Evolutionary conservation across 305 asterid species (phyloP).

Genomic region (Fraxinus ornus): DNA sequence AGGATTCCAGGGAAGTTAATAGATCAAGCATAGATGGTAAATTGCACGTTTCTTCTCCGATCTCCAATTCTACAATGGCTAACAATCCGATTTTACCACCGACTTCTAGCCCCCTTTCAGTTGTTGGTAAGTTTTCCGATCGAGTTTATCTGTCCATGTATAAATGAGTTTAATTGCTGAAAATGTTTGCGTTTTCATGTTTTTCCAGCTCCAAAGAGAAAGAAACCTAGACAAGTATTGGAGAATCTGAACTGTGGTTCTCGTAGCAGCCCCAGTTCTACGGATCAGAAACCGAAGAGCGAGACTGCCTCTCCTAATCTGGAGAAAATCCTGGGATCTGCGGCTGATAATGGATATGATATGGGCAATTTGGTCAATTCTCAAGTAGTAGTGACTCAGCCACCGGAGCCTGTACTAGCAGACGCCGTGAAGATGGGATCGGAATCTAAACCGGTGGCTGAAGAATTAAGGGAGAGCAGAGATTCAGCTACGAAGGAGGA

Average conservation of each 20-base stretch:
- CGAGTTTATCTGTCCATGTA: neutral
- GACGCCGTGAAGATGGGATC: slow-evolving; percentile 38
- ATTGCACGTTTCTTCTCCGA: slow-evolving; percentile 68
- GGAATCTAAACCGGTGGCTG: slow-evolving; percentile 41
- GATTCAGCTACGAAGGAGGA: slow-evolving; percentile 48
- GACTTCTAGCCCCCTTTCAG: slow-evolving; percentile 55
- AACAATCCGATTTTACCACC: slow-evolving; percentile 34
- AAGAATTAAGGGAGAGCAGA: slow-evolving; percentile 39
- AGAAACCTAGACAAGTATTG: slow-evolving; percentile 75
- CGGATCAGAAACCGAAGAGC: slow-evolving; percentile 56
- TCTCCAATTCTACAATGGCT: slow-evolving; percentile 52
- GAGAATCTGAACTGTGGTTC: slow-evolving; percentile 47
- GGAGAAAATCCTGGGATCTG: slow-evolving; percentile 55
- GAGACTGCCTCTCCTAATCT: slow-evolving; percentile 54
- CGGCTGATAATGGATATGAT: slow-evolving; percentile 48
- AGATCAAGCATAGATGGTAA: slow-evolving; percentile 56
- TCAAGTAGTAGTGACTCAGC: slow-evolving; percentile 23
- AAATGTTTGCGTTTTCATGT: neutral
- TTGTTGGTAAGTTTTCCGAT: slow-evolving; percentile 57
- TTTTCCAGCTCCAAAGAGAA: slow-evolving; percentile 42
- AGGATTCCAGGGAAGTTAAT: slow-evolving; percentile 62
- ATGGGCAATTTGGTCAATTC: slow-evolving; percentile 37
- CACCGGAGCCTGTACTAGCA: slow-evolving; percentile 25
- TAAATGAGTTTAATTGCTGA: neutral
- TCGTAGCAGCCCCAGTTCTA: slow-evolving; percentile 47